A percentile compares a stretch with the other conserved stretches of the same genome.
These are phyloP conservation scores for Penicillium silybi DNA, from an alignment of 495 filamentous ascomycete species.

Conservation along the genomic window DNA sequence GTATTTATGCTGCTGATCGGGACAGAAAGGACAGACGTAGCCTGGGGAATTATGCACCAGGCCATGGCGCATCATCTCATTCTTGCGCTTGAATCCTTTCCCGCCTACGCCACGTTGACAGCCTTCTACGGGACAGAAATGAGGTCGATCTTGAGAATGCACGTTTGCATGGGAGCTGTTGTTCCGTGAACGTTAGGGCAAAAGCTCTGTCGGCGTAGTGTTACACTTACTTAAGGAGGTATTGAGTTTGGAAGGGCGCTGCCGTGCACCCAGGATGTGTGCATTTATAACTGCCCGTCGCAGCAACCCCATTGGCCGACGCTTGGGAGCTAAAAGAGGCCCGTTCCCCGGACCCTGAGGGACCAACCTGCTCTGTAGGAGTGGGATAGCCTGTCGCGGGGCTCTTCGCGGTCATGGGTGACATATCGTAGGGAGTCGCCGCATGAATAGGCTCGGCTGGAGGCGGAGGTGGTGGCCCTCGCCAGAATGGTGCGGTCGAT, in stretches of 20 bases:
- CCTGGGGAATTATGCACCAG: conserved; percentile 93
- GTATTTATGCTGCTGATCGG: conserved; percentile 93
- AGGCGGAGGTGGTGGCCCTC: conserved; percentile 5
- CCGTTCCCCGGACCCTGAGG: conserved; percentile 21
- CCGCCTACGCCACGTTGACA: conserved; percentile 80
- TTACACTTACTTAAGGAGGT: conserved; percentile 63
- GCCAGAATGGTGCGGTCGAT: conserved; percentile 30
- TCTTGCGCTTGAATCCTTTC: conserved; percentile 97
- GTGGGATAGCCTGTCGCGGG: conserved; percentile 41
- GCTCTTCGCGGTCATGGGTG: conserved; percentile 30
- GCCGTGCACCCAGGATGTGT: conserved; percentile 74
- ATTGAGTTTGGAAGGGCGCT: conserved; percentile 88
- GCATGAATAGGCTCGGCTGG: conserved; percentile 3
- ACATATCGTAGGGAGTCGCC: conserved; percentile 24
- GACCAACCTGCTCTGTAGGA: conserved; percentile 34
- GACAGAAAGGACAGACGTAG: conserved; percentile 96
- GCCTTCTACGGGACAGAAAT: conserved; percentile 80
- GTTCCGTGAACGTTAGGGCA: conserved; percentile 19
- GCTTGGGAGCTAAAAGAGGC: conserved; percentile 16
- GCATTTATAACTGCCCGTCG: conserved; percentile 53
- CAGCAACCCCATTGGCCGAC: conserved; percentile 21
- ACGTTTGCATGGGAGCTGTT: conserved; percentile 94
- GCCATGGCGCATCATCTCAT: conserved; percentile 98
- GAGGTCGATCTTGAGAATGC: conserved; percentile 83
- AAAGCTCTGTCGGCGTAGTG: not conserved